phyloP scores from a whole-genome alignment of 2,329 filamentous ascomycete species.

The Alternaria gaisen region DNA sequence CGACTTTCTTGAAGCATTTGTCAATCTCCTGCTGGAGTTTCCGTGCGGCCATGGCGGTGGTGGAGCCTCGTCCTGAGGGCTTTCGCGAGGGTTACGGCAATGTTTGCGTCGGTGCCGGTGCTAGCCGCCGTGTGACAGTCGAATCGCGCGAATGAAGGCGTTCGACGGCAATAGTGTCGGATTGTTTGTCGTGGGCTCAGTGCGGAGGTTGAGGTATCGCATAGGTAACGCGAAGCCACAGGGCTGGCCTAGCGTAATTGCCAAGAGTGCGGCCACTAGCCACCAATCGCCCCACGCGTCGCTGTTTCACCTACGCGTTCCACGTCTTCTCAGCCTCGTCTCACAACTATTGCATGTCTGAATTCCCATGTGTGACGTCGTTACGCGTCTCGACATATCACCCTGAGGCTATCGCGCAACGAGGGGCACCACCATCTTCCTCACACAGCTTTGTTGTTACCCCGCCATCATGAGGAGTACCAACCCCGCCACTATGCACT shows the following conservation, averaged over 20 bases:
- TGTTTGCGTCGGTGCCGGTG: constrained; percentile 23
- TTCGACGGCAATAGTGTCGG: constrained; percentile 23
- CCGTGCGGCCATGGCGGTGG: constrained; percentile 81
- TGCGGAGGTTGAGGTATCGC: constrained; percentile 38
- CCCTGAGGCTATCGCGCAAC: not conserved
- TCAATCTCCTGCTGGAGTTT: constrained; percentile 99
- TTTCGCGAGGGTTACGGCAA: constrained; percentile 21
- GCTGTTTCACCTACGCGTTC: constrained; percentile 20
- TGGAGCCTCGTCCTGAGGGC: constrained; percentile 47
- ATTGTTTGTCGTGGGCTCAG: constrained; percentile 34
- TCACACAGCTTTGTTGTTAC: constrained; percentile 12
- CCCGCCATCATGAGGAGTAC: constrained; percentile 36
- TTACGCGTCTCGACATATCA: not conserved
- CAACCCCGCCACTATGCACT: constrained; percentile 13
- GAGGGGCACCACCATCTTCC: not conserved
- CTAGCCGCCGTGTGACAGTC: constrained; percentile 15
- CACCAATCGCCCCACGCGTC: constrained; percentile 23
- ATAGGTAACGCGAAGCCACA: constrained; percentile 34
- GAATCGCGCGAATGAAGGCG: constrained; percentile 32
- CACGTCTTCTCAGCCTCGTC: constrained; percentile 15
- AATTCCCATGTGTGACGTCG: constrained; percentile 20
- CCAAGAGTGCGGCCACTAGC: constrained; percentile 29
- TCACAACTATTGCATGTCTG: constrained; percentile 6
- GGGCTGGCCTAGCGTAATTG: constrained; percentile 32
- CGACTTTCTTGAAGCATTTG: constrained; percentile 99